Evolutionary conservation across 176 grass and related monocot genomes (phyloP), one percentile per base, ranked within the genome.

Genomic region (Coix lacrymajobi): DNA sequence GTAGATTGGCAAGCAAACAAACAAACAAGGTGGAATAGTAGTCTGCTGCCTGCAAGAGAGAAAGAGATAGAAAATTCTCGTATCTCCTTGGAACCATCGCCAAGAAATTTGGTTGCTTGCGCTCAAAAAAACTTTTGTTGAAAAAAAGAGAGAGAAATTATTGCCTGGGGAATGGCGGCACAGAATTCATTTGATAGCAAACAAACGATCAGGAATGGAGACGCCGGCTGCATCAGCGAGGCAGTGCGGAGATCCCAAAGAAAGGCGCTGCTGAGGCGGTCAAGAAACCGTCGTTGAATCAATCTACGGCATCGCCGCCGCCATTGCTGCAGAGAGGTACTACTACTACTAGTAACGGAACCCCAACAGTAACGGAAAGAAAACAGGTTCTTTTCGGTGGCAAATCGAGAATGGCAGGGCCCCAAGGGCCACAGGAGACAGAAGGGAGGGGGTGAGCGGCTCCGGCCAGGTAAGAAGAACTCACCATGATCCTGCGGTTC

Each of bases 401-500:
- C 14, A 24, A 72, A 58, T 9, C 57, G 72, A 66, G 73, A 82
- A 73, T 28, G 58, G n/a, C 48, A 71, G 51, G 51, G 15, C n/a
- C 15, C 26, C 60, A 34, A 12, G 15, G 49, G 26, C 6, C 13
- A 31, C 4, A 29, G 31, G 29, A 49, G 45, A 14, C 11, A 0
- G 44, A 14, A 19, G 12, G 15, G 13, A 16, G 11, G 17, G 33
- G 31, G 3, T 1, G 16, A 3, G 3, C 0, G 8, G 33, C 0
- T 14, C 58, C 0, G n/a, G n/a, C 9, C 8, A 24, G 9, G 54
- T 10, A 6, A n/a, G n/a, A n/a, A n/a, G n/a, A 22, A 58, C 66
- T 88, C 74, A 94, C 92, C 92, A 92, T 94, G 86, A 86, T 62
- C 74, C 89, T 89, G 43, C 92, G 85, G 92, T 87, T 94, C 84